Base-by-base conservation (phyloP, 169 alveolate species). In the Theileria parva region DNA sequence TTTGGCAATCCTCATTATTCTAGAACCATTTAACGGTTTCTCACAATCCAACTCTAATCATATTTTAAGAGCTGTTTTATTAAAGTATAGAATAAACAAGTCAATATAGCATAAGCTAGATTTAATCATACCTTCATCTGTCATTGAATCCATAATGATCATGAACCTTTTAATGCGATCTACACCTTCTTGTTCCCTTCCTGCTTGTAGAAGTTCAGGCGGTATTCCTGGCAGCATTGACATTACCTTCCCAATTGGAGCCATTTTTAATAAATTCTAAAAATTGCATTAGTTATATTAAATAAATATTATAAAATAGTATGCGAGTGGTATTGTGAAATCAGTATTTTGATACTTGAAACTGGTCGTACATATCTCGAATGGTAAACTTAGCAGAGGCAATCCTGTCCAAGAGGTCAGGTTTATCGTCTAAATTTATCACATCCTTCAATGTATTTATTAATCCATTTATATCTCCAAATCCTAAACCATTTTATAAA, bases 381-480 rank as follows among this genome's bases (percentile, higher is more conserved):
- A 98, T 66, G 12, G 99, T 88, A 80, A 97, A 97, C 77, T 95
- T 94, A 7, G 99, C 99, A 81, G 97, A 95, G 19, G 96, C 86
- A 61, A 98, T 86, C 67, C 98, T 93, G 72, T 97, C 96, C 27
- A 96, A 93, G 88, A 97, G 80, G 85, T 98, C 98, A 53, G 97
- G 96, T 81, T 97, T 96, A 85, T 95, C 96, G 64, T 96, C 99
- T 84, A 94, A 77, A 65, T 97, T 95, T 44, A 98, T 95, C 34
- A 96, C 99, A 88, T 98, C 99, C 69, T 97, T 96, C 48, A 98
- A 95, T 66, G 98, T 97, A 65, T 95, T 93, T 70, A 98, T 95
- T 60, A 98, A 88, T n/a, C 98, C 98, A 74, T 92, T 93, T 9
- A 98, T 94, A 93, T 98, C 99, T 32, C 99, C 99, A 87, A 97